Evolutionary conservation across 495 filamentous ascomycete genomes (phyloP).

Genomic region (Xanthoparmelia taractica): DNA sequence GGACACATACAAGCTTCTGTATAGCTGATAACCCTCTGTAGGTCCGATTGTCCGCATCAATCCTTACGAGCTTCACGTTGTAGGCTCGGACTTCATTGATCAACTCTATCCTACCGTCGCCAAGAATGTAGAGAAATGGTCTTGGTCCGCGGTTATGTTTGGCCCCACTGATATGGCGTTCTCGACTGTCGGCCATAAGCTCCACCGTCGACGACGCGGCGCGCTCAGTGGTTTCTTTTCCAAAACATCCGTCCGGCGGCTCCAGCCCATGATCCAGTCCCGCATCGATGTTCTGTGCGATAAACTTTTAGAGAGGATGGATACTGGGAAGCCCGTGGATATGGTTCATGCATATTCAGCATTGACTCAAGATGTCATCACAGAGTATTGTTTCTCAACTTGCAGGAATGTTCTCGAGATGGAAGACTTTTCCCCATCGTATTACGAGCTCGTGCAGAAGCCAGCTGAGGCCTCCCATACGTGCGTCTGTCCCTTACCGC

Average conservation of each 20-base stretch:
- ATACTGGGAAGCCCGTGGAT: slow-evolving; percentile 1
- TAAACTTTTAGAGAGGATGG: neutral
- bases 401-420: slow-evolving; percentile 9
- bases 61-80: slow-evolving; percentile 34
- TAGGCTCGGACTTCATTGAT: slow-evolving; percentile 33
- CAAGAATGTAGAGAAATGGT: slow-evolving; percentile 24
- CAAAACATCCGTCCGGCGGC: slow-evolving; percentile 29
- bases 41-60: slow-evolving; percentile 34
- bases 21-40: slow-evolving; percentile 17
- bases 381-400: slow-evolving; percentile 13
- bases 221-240: slow-evolving; percentile 40
- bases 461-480: neutral
- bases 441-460: slow-evolving; percentile 2
- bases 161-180: slow-evolving; percentile 24
- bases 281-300: slow-evolving; percentile 5
- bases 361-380: slow-evolving; percentile 16
- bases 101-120: slow-evolving; percentile 20
- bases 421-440: slow-evolving; percentile 1
- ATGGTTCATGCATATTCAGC: slow-evolving; percentile 12
- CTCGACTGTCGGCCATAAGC: slow-evolving; percentile 24
- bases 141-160: slow-evolving; percentile 22
- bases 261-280: slow-evolving; percentile 34
- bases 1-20: neutral
- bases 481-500: neutral
- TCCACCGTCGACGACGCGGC: slow-evolving; percentile 32